These are phyloP conservation scores for Cyberlindnera nakhonratchasimensis DNA, from an alignment of 805 yeast species.

Conservation along the genomic window DNA sequence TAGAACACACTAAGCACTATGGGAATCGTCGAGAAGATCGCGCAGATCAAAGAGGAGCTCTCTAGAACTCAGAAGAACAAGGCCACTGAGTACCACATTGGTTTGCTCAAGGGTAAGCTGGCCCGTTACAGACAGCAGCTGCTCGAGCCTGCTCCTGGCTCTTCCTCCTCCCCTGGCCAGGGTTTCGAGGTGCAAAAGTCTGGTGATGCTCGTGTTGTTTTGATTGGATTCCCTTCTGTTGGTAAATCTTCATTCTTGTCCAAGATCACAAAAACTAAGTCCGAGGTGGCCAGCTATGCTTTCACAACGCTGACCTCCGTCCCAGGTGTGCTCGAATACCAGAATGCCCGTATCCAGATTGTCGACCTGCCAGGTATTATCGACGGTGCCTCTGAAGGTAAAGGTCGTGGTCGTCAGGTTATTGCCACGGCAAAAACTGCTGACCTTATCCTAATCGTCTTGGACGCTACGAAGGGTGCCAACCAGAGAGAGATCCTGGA, in stretches of 20 bases:
- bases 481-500: slow-evolving; percentile 87
- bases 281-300: slow-evolving; percentile 92
- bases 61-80: slow-evolving; percentile 94
- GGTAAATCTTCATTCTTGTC: slow-evolving; percentile 91
- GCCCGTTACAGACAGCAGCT: slow-evolving; percentile 91
- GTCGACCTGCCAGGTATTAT: slow-evolving; percentile 98
- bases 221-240: slow-evolving; percentile 96
- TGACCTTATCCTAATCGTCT: slow-evolving; percentile 85
- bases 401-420: slow-evolving; percentile 96
- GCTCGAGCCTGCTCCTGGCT: slow-evolving; percentile 78
- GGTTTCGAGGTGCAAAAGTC: slow-evolving; percentile 94
- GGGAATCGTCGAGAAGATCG: slow-evolving; percentile 21
- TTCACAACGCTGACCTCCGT: slow-evolving; percentile 96
- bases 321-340: slow-evolving; percentile 91
- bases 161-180: slow-evolving; percentile 63
- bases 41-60: slow-evolving; percentile 53
- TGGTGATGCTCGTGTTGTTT: slow-evolving; percentile 93
- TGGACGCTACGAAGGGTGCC: slow-evolving; percentile 92
- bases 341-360: slow-evolving; percentile 95
- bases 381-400: slow-evolving; percentile 94
- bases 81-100: slow-evolving; percentile 96
- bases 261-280: slow-evolving; percentile 87
- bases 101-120: slow-evolving; percentile 88
- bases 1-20: no score
- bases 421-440: slow-evolving; percentile 95